Conservation (phyloP, 371 early-diverging fungal species). For the Actinomortierella wolfii region DNA sequence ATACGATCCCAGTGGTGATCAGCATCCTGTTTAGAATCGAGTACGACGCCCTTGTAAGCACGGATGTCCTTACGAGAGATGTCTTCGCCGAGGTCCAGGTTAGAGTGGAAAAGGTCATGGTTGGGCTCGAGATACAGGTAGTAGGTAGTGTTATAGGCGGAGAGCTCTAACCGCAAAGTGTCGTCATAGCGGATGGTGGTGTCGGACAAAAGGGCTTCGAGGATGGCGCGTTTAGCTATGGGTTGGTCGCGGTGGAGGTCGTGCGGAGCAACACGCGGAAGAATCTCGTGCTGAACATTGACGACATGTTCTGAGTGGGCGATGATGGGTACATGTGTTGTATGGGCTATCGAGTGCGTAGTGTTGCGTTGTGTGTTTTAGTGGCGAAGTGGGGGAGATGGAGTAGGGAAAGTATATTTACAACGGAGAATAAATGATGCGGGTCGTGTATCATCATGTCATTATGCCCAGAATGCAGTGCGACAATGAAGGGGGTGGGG, state of each 20-base stretch:
- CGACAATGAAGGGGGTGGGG: too few species aligned
- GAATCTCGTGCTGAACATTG: conserved; percentile 34
- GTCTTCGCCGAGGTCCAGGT: conserved; percentile 51
- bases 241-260: not conserved
- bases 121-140: conserved; percentile 75
- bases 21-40: conserved; percentile 11
- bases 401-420: too few species aligned
- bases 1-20: conserved; percentile 35
- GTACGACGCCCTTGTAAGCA: conserved; percentile 66
- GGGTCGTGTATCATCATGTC: too few species aligned
- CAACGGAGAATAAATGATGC: too few species aligned
- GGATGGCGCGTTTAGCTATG: not conserved
- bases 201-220: not conserved
- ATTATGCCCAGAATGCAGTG: too few species aligned
- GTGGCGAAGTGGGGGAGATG: too few species aligned
- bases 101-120: conserved; percentile 73
- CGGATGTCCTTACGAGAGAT: conserved; percentile 49
- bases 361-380: too few species aligned
- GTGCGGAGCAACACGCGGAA: conserved; percentile 7
- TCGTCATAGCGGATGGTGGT: conserved; percentile 51
- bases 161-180: conserved; percentile 62
- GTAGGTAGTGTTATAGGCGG: conserved; percentile 76
- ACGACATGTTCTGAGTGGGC: conserved; percentile 32
- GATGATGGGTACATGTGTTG: conserved; percentile 28
- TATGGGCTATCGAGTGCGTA: conserved; percentile 22